phyloP scores from a whole-genome alignment of 768 basidiomycete species.

The Boletus tomentosulus region DNA sequence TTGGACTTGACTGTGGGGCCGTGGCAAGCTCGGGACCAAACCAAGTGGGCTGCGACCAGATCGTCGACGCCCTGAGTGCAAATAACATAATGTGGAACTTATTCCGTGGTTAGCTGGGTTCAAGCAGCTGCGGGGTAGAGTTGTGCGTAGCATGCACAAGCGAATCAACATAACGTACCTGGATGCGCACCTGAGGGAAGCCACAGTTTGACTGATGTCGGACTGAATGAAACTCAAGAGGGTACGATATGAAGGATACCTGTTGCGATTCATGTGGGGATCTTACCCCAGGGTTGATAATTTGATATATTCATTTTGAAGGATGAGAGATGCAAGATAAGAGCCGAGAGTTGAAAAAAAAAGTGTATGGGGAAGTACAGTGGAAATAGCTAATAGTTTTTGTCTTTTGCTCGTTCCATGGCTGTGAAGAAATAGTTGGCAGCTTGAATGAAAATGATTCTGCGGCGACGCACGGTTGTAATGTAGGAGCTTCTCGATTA shows the following conservation, averaged over 20 bases:
- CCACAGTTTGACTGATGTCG: too few relatives aligned
- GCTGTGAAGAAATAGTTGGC: constrained; percentile 14
- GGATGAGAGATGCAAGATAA: background rate
- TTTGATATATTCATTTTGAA: background rate
- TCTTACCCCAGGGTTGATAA: background rate
- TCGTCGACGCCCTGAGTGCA: too few relatives aligned
- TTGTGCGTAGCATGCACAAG: background rate
- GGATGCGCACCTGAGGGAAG: background rate
- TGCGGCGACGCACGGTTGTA: constrained; percentile 76
- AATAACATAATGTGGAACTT: too few relatives aligned
- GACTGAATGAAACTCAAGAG: too few relatives aligned
- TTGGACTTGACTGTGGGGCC: too few relatives aligned
- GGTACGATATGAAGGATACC: too few relatives aligned
- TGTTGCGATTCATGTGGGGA: background rate
- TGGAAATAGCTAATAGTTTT: constrained; percentile 8
- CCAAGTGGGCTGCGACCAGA: too few relatives aligned
- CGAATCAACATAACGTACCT: background rate
- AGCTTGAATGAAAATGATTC: background rate
- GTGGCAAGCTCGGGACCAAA: too few relatives aligned
- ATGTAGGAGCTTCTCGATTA: constrained; percentile 94
- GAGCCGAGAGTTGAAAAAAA: background rate
- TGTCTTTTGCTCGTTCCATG: constrained; percentile 33
- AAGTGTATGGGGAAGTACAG: background rate
- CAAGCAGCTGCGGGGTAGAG: too few relatives aligned
- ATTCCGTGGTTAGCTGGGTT: too few relatives aligned